These are phyloP conservation scores for Posidonia australis DNA, from an alignment of 106 monocot genomes.

Conservation along the genomic window DNA sequence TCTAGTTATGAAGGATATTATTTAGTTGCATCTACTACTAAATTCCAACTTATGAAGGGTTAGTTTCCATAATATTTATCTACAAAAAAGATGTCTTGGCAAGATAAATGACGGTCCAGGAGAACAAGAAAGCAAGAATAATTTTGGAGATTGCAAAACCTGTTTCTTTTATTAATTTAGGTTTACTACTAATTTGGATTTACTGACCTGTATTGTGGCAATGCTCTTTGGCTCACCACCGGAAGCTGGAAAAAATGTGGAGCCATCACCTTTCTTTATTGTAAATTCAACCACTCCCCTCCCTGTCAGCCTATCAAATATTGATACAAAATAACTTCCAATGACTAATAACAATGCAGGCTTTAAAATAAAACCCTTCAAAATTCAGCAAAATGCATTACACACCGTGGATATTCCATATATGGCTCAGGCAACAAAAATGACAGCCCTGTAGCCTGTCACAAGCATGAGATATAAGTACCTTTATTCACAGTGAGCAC, in stretches of 20 bases:
- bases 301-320: conserved; percentile 58
- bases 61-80: no score
- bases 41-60: no score
- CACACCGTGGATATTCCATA: conserved; percentile 71
- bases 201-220: conserved; percentile 69
- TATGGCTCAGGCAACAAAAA: conserved; percentile 88
- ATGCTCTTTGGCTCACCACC: conserved; percentile 71
- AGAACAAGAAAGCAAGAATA: no score
- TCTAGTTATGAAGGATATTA: no score
- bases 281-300: conserved; percentile 79
- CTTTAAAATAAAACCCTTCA: not conserved
- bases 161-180: not conserved
- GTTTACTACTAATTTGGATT: not conserved
- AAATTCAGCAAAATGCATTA: no score
- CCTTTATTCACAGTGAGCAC: no score
- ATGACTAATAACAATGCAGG: not conserved
- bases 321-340: not conserved
- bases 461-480: not conserved
- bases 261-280: conserved; percentile 66
- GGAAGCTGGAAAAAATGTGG: conserved; percentile 71
- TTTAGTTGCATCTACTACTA: no score
- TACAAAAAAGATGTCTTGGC: no score
- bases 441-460: conserved; percentile 92
- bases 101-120: no score
- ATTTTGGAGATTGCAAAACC: not conserved